Evolutionary conservation across 2,329 filamentous ascomycete species (phyloP).

Genomic region (Epichloe hybrida): DNA sequence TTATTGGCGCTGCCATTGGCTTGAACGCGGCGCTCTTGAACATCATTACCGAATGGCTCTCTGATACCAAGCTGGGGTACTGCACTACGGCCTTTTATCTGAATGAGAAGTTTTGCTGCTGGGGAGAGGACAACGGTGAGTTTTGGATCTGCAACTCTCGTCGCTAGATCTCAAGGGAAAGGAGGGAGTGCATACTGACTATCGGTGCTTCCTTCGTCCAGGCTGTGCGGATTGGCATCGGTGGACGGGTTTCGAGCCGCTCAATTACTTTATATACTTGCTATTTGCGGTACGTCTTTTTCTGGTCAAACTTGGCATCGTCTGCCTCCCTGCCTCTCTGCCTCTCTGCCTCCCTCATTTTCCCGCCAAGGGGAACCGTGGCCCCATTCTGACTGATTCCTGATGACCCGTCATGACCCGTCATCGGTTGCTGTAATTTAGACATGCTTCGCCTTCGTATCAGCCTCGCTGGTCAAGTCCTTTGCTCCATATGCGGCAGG

Average conservation of each 20-base stretch:
- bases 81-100: conserved; percentile 93
- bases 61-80: conserved; percentile 91
- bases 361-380: neutral
- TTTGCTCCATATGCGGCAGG: conserved; percentile 95
- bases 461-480: conserved; percentile 72
- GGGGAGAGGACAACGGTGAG: conserved; percentile 76
- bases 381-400: neutral
- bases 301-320: neutral
- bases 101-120: conserved; percentile 96
- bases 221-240: conserved; percentile 78
- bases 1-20: conserved; percentile 86
- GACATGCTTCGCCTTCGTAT: conserved; percentile 67
- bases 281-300: conserved; percentile 53
- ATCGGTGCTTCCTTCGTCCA: conserved; percentile 15
- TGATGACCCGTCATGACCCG: neutral
- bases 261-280: conserved; percentile 85
- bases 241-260: conserved; percentile 66
- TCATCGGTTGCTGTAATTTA: conserved; percentile 16
- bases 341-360: too few relatives aligned
- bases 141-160: too few relatives aligned
- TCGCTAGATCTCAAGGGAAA: too few relatives aligned
- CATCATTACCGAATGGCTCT: conserved; percentile 93
- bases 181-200: neutral
- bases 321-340: neutral
- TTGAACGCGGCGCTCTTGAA: conserved; percentile 87